Evolutionary conservation across 2,329 filamentous ascomycete species (phyloP).

Genomic region (Huntiella moniliformis): DNA sequence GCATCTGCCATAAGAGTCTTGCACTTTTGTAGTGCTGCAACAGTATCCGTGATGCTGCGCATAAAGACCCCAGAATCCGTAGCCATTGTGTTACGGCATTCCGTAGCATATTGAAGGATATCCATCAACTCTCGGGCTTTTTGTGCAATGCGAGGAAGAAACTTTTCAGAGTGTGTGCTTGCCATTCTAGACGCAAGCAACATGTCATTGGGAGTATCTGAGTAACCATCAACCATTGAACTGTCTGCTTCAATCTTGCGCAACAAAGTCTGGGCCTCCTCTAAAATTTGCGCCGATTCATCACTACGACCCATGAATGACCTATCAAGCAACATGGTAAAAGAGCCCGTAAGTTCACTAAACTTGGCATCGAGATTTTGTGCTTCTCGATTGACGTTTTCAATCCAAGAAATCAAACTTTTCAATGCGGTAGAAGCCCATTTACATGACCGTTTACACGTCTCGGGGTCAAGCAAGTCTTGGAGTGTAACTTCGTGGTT

Average conservation of each 20-base stretch:
- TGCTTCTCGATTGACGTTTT: constrained; percentile 41
- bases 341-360: constrained; percentile 41
- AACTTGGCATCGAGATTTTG: constrained; percentile 30
- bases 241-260: constrained; percentile 79
- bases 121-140: constrained; percentile 42
- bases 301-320: constrained; percentile 38
- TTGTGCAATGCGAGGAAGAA: constrained; percentile 38
- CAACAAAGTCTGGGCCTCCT: constrained; percentile 71
- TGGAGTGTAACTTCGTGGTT: constrained; percentile 41
- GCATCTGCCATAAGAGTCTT: constrained; percentile 55
- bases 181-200: constrained; percentile 45
- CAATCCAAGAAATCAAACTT: constrained; percentile 39
- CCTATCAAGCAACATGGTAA: constrained; percentile 38
- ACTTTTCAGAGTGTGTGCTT: constrained; percentile 41
- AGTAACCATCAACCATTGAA: constrained; percentile 52
- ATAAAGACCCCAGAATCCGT: constrained; percentile 53
- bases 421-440: constrained; percentile 39
- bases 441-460: constrained; percentile 52
- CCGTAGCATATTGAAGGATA: constrained; percentile 37
- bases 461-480: constrained; percentile 58
- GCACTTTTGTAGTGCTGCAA: constrained; percentile 19
- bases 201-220: constrained; percentile 41
- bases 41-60: constrained; percentile 55
- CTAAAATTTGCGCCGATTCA: constrained; percentile 50
- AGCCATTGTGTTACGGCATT: constrained; percentile 50